Evolutionary conservation across 2,329 filamentous ascomycete genomes (phyloP).

Genomic region (Alternaria novae-zelandiae): DNA sequence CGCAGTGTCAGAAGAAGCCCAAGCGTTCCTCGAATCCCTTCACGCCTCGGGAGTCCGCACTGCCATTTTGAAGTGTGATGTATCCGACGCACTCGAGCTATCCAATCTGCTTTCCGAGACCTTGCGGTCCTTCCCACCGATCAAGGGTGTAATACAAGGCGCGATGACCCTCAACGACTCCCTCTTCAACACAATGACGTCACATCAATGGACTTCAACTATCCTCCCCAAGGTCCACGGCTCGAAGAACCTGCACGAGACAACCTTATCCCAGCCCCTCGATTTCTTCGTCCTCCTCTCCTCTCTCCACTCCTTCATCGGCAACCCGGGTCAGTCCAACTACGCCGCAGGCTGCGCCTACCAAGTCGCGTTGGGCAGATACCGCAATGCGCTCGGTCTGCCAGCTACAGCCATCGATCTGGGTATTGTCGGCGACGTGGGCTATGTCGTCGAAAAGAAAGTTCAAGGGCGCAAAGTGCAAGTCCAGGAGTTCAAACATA

Average conservation of each 20-base stretch:
- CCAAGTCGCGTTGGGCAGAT: constrained; percentile 26
- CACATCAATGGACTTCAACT: constrained; percentile 12
- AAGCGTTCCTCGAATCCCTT: constrained; percentile 6
- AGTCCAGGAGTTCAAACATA: constrained; percentile 15
- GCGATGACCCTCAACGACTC: constrained; percentile 26
- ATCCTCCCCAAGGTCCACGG: constrained; percentile 43
- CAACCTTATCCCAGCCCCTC: neutral
- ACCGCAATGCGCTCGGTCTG: constrained; percentile 7
- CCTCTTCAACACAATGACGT: constrained; percentile 20
- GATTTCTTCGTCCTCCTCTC: constrained; percentile 34
- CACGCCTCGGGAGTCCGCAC: neutral
- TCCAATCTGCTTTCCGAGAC: neutral
- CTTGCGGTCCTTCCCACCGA: constrained; percentile 6
- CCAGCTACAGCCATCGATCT: constrained; percentile 19
- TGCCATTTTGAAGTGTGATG: constrained; percentile 13
- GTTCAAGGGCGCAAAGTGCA: constrained; percentile 3
- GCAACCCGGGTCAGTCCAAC: constrained; percentile 28
- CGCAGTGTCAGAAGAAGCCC: neutral
- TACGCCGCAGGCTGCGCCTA: constrained; percentile 34
- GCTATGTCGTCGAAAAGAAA: constrained; percentile 22
- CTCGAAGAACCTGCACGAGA: constrained; percentile 35
- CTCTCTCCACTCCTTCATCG: constrained; percentile 26
- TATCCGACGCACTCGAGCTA: constrained; percentile 5
- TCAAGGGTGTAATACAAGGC: constrained; percentile 22
- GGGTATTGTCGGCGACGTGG: constrained; percentile 20